Conservation (phyloP, 179 eudicot genomes). For the Carnegiea gigantea region DNA sequence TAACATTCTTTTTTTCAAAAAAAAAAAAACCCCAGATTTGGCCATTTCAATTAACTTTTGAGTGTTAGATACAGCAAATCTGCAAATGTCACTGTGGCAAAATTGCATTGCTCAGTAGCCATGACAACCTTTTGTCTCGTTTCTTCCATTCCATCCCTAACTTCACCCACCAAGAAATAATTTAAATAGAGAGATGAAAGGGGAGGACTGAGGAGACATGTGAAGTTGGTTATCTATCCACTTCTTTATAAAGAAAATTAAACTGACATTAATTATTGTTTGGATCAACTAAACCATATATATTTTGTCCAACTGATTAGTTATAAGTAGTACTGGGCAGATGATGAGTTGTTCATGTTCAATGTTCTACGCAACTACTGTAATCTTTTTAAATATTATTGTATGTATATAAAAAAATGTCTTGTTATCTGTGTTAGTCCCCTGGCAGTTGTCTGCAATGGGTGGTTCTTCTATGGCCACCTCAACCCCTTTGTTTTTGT, state of each 20-base stretch:
- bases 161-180: neutral
- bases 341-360: constrained; percentile 1
- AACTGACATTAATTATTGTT: neutral
- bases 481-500: neutral
- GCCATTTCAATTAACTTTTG: too few relatives aligned
- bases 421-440: neutral
- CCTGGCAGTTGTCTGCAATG: neutral
- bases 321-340: neutral
- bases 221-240: constrained; percentile 7
- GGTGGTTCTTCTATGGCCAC: neutral
- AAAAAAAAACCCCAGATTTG: too few relatives aligned
- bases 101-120: too few relatives aligned
- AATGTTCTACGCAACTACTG: neutral
- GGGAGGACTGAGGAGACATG: neutral
- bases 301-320: neutral
- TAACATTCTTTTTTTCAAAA: too few relatives aligned
- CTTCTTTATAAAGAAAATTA: neutral
- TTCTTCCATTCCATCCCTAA: neutral
- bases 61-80: too few relatives aligned
- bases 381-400: neutral
- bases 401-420: neutral
- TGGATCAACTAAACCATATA: constrained; percentile 6
- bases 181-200: neutral
- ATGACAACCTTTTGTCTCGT: neutral
- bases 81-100: too few relatives aligned